Evolutionary conservation across 169 alveolate genomes (phyloP).

Genomic region (Plasmodium reichenowi): DNA sequence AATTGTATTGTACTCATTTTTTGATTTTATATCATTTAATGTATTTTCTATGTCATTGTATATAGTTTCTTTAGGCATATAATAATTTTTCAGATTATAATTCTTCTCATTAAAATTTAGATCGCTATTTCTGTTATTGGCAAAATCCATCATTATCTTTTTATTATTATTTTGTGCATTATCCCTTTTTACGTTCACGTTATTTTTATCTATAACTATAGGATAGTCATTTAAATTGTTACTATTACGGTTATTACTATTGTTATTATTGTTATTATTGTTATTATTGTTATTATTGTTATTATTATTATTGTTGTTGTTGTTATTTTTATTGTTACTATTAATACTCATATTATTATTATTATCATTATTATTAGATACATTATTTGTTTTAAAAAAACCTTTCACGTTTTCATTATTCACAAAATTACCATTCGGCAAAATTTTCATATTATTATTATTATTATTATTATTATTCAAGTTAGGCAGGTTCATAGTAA

Average conservation of each 20-base stretch:
- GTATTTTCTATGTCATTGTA: neutral
- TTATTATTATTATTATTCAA: neutral
- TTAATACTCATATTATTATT: neutral
- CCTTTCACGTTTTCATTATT: neutral
- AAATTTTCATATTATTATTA: neutral
- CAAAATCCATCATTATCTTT: neutral
- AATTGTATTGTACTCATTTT: neutral
- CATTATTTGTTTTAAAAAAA: neutral
- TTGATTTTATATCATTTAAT: neutral
- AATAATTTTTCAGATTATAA: neutral
- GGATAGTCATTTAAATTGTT: neutral
- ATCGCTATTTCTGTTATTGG: neutral
- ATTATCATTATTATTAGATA: constrained; percentile 1
- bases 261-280: neutral
- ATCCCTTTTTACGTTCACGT: constrained; percentile 13
- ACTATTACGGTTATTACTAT: neutral
- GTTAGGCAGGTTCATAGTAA: neutral
- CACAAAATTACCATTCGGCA: neutral
- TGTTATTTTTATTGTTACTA: neutral
- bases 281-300: neutral
- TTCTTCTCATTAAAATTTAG: neutral
- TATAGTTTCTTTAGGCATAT: neutral
- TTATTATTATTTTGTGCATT: neutral
- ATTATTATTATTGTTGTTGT: neutral
- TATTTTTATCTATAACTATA: neutral